Evolutionary conservation across 192 early-diverging fungal genomes (phyloP).

Genomic region (Podila minutissima): DNA sequence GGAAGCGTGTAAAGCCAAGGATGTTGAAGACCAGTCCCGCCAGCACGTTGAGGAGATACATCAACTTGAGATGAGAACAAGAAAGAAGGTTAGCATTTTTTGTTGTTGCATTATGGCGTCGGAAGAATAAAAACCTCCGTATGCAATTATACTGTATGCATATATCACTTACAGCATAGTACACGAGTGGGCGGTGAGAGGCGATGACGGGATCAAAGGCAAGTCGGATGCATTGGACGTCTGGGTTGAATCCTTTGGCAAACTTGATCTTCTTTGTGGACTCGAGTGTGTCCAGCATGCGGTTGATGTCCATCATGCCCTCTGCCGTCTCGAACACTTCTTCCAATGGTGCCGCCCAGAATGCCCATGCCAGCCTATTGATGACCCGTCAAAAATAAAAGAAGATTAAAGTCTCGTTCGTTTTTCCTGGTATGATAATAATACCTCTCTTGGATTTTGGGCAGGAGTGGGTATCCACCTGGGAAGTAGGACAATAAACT

Average conservation of each 20-base stretch:
- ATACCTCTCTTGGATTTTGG: no score
- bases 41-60: slow-evolving; percentile 16
- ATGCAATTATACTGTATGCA: slow-evolving; percentile 16
- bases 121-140: background rate
- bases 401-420: background rate
- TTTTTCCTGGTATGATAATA: background rate
- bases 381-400: background rate
- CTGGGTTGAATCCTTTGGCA: slow-evolving; percentile 47
- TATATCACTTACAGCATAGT: slow-evolving; percentile 53
- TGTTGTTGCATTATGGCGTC: background rate
- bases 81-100: background rate
- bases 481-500: no score
- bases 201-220: slow-evolving; percentile 62
- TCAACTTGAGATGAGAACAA: background rate
- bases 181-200: slow-evolving; percentile 61
- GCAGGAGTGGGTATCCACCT: no score
- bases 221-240: slow-evolving; percentile 63
- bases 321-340: slow-evolving; percentile 22
- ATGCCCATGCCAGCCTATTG: slow-evolving; percentile 63
- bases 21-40: slow-evolving; percentile 5
- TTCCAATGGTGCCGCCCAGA: slow-evolving; percentile 52
- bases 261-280: slow-evolving; percentile 50
- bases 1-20: slow-evolving; percentile 20
- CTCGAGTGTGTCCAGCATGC: slow-evolving; percentile 48
- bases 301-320: slow-evolving; percentile 44